These are phyloP conservation scores for Paracamarosporium sp. DNA, from an alignment of 2,329 filamentous ascomycete species.

Conservation along the genomic window DNA sequence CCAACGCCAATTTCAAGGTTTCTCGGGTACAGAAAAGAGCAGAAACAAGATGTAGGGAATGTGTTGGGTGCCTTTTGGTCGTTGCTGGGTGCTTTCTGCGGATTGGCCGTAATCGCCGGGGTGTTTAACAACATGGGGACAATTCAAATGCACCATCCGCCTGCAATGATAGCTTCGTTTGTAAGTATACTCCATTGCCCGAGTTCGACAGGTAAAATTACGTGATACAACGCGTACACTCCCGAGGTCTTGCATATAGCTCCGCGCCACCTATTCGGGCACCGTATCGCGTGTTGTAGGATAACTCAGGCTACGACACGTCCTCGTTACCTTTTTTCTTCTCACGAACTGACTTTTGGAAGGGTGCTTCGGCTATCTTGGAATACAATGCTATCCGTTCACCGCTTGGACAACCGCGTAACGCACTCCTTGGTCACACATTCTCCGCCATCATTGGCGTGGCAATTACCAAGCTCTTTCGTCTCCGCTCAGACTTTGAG, in stretches of 20 bases:
- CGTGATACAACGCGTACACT: neutral
- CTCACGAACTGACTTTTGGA: slow-evolving; percentile 3
- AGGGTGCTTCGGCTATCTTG: slow-evolving; percentile 56
- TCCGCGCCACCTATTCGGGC: neutral
- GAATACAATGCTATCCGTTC: slow-evolving; percentile 56
- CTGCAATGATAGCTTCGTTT: slow-evolving; percentile 52
- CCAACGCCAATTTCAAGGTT: slow-evolving; percentile 73
- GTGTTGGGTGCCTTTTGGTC: slow-evolving; percentile 51
- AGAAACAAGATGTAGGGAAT: slow-evolving; percentile 49
- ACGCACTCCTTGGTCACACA: slow-evolving; percentile 54
- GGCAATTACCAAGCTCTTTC: slow-evolving; percentile 54
- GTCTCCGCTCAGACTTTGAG: slow-evolving; percentile 44
- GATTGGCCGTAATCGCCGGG: slow-evolving; percentile 50
- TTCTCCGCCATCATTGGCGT: slow-evolving; percentile 55
- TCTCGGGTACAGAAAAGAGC: slow-evolving; percentile 56
- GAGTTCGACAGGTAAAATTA: neutral
- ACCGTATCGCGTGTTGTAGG: neutral
- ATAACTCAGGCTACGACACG: neutral
- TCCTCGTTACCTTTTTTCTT: neutral
- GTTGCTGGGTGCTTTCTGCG: slow-evolving; percentile 52
- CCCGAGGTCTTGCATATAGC: neutral
- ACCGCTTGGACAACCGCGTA: slow-evolving; percentile 57
- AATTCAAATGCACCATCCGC: slow-evolving; percentile 48
- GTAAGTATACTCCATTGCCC: slow-evolving; percentile 30
- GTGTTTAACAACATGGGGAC: slow-evolving; percentile 49